phyloP scores from a whole-genome alignment of 208 protist genomes.

The Trypanosoma mega region DNA sequence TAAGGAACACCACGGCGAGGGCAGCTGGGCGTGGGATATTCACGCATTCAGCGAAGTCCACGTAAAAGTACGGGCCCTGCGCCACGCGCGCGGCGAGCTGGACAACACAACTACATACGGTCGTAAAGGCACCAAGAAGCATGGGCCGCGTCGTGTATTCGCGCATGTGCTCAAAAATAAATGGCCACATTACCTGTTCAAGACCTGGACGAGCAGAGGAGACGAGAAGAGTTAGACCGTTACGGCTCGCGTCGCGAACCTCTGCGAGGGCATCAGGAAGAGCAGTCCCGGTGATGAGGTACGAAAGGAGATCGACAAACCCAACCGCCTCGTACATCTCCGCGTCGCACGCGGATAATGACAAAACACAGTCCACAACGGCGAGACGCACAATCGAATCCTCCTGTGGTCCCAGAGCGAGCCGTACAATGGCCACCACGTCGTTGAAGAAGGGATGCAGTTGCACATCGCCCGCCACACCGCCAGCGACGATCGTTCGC shows the following conservation, averaged over 20 bases:
- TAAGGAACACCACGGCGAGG: conserved; percentile 13
- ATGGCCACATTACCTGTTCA: conserved; percentile 24
- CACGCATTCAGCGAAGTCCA: conserved; percentile 20
- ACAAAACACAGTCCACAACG: conserved; percentile 19
- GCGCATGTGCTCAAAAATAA: conserved; percentile 23
- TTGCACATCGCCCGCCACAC: not conserved
- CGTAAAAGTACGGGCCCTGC: conserved; percentile 25
- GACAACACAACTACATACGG: conserved; percentile 14
- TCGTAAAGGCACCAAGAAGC: conserved; percentile 19
- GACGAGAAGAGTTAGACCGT: conserved; percentile 4
- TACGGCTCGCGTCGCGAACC: conserved; percentile 7
- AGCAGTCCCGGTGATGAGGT: conserved; percentile 6
- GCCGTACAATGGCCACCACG: conserved; percentile 23
- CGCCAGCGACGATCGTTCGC: not conserved
- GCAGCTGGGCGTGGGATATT: conserved; percentile 24
- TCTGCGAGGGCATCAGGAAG: conserved; percentile 1
- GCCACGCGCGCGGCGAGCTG: conserved; percentile 7
- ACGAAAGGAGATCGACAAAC: conserved; percentile 17
- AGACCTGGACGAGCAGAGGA: conserved; percentile 5
- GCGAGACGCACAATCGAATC: conserved; percentile 17
- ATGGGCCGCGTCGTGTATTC: conserved; percentile 12
- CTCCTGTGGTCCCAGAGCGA: conserved; percentile 16
- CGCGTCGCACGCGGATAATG: conserved; percentile 12
- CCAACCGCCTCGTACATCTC: conserved; percentile 19
- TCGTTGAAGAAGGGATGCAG: conserved; percentile 24